phyloP scores from a whole-genome alignment of 306 rosid genomes.

The Canavalia ensiformis region DNA sequence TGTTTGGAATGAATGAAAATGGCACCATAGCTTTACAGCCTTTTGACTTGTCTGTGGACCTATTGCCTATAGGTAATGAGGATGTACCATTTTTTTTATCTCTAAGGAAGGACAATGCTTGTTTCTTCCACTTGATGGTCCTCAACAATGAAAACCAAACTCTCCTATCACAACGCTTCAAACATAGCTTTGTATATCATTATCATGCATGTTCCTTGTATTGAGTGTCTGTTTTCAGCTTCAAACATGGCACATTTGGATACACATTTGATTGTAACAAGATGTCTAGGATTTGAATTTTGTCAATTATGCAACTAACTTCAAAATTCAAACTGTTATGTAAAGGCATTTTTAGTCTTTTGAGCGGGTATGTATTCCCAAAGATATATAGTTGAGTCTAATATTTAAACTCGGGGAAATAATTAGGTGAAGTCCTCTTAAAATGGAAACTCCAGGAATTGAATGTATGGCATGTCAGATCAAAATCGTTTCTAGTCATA shows the following conservation, averaged over 20 bases:
- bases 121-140: slow-evolving; percentile 39
- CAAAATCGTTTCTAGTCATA: neutral
- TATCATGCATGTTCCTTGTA: slow-evolving; percentile 24
- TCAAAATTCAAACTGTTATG: neutral
- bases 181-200: neutral
- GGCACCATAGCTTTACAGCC: slow-evolving; percentile 46
- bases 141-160: slow-evolving; percentile 42
- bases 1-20: slow-evolving; percentile 48
- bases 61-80: neutral
- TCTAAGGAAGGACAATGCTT: slow-evolving; percentile 42
- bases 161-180: slow-evolving; percentile 40
- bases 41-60: slow-evolving; percentile 58
- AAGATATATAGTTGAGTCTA: too few relatives aligned
- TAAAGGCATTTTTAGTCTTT: too few relatives aligned
- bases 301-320: neutral
- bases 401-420: too few relatives aligned
- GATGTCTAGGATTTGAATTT: slow-evolving; percentile 37
- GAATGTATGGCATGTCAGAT: neutral
- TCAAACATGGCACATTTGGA: slow-evolving; percentile 32
- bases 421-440: neutral
- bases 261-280: slow-evolving; percentile 5
- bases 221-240: slow-evolving; percentile 28
- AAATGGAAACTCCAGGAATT: neutral
- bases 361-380: too few relatives aligned
- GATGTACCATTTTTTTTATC: slow-evolving; percentile 35